Conservation (phyloP, 805 yeast species). For the Lipomyces anomalus region DNA sequence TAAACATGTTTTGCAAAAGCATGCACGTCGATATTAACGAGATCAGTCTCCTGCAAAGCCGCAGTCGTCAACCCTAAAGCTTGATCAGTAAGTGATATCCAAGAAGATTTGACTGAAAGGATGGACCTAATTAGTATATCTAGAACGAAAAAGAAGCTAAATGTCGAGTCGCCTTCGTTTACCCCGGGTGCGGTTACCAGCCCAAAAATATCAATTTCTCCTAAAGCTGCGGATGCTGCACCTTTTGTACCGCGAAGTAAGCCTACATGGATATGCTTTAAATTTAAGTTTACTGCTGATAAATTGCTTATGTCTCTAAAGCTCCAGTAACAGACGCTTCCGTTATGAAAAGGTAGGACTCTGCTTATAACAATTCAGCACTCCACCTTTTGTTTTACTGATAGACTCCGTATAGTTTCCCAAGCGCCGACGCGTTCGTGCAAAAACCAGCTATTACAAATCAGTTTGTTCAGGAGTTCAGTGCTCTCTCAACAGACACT, state of each 20-base stretch:
- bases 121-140: too few species aligned
- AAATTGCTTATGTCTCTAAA: too few species aligned
- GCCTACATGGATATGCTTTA: background rate
- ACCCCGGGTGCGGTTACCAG: constrained; percentile 37
- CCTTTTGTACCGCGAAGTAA: constrained; percentile 33
- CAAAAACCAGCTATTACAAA: constrained; percentile 1
- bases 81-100: constrained; percentile 8
- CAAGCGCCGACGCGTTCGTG: constrained; percentile 8
- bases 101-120: background rate
- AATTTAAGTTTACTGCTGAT: background rate
- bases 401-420: too few species aligned
- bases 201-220: constrained; percentile 7
- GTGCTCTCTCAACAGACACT: background rate
- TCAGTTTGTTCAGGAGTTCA: constrained; percentile 7
- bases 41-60: constrained; percentile 2
- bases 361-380: too few species aligned
- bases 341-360: too few species aligned
- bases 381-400: too few species aligned
- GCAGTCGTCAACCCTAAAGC: constrained; percentile 3
- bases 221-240: constrained; percentile 25
- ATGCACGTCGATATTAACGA: background rate
- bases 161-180: constrained; percentile 52
- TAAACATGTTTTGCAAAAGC: background rate
- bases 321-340: too few species aligned
- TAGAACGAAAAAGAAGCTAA: constrained; percentile 41